phyloP scores from a whole-genome alignment of 495 filamentous ascomycete genomes.

The Haplographium delicatum region DNA sequence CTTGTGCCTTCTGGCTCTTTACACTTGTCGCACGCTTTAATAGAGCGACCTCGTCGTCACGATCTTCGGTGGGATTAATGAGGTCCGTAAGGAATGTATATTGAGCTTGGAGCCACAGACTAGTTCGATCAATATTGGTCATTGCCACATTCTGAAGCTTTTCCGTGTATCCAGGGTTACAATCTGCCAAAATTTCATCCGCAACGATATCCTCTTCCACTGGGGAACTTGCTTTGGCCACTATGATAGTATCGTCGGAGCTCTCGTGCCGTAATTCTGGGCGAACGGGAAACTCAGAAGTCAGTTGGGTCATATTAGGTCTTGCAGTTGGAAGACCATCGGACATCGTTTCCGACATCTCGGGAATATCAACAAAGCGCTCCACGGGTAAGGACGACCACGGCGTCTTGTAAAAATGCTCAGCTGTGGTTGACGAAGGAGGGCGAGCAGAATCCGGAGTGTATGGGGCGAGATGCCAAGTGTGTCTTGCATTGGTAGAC shows the following conservation, averaged over 20 bases:
- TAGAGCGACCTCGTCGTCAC: conserved; percentile 33
- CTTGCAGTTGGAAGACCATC: conserved; percentile 64
- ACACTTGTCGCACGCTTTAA: conserved; percentile 18
- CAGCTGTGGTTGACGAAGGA: conserved; percentile 73
- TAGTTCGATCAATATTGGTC: conserved; percentile 72
- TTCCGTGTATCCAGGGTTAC: conserved; percentile 62
- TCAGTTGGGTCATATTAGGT: conserved; percentile 26
- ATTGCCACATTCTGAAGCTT: conserved; percentile 60
- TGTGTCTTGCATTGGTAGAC: conserved; percentile 62
- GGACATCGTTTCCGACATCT: conserved; percentile 39
- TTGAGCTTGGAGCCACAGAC: conserved; percentile 75
- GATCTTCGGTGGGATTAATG: conserved; percentile 52
- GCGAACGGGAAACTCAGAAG: conserved; percentile 4
- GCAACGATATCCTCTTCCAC: conserved; percentile 37
- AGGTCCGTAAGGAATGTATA: conserved; percentile 69
- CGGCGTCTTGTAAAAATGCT: conserved; percentile 77
- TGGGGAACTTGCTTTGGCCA: conserved; percentile 25
- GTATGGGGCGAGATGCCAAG: conserved; percentile 57
- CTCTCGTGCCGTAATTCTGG: conserved; percentile 16
- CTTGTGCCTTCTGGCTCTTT: conserved; percentile 13
- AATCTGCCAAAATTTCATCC: conserved; percentile 54
- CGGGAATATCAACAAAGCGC: conserved; percentile 57
- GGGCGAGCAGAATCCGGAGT: conserved; percentile 38
- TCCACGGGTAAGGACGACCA: conserved; percentile 63
- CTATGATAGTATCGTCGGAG: conserved; percentile 33